Base-by-base conservation (phyloP, 2,329 filamentous ascomycete species). In the Rhinocladiella mackenziei region DNA sequence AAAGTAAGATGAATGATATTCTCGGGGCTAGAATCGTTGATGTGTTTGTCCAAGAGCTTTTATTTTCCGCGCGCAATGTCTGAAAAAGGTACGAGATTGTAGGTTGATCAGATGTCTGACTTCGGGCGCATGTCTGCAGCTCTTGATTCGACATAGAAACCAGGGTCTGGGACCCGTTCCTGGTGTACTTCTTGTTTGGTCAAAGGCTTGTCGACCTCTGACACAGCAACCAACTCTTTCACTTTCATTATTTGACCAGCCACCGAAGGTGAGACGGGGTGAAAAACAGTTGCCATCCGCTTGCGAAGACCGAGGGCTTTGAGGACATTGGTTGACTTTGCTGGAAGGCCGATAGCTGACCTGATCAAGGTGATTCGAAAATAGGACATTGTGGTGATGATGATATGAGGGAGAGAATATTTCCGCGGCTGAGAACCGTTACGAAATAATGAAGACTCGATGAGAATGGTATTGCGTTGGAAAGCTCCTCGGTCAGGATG, bases 201-300 rank as follows among this genome's bases (percentile, higher is more conserved):
- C 67, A 87, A 63, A 22, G 75, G 65, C 50, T 69, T 64, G 23
- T 82, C 80, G 32, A 94, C 87, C 69, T 94, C 89, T 56, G 81
- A 73, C 25, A 95, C 88, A 41, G 79, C 75, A 33, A 96, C 86
- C 52, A 96, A 73, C 70, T 96, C 89, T 73, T 96, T 96, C 58
- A 96, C 88, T 67, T 84, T 84, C 75, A 96, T 84, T 61, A 96
- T 87, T 72, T 94, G 88, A 62, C 89, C 89, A 7, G 89, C 89
- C 51, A 87, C 81, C 56, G 88, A 81, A 30, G 82, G 80, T 50
- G 78, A 78, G 50, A 94, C 88, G 26, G 86, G 85, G 67, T 94
- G 84, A 74, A 94, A 95, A 60, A 95, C 89, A 41, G 86, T 91
- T 61, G 82, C 82, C 76, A 83, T 82, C 60, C 89, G 85, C 65